These are phyloP conservation scores for Solanum boliviense DNA, from an alignment of 257 asterid genomes.

Conservation along the genomic window DNA sequence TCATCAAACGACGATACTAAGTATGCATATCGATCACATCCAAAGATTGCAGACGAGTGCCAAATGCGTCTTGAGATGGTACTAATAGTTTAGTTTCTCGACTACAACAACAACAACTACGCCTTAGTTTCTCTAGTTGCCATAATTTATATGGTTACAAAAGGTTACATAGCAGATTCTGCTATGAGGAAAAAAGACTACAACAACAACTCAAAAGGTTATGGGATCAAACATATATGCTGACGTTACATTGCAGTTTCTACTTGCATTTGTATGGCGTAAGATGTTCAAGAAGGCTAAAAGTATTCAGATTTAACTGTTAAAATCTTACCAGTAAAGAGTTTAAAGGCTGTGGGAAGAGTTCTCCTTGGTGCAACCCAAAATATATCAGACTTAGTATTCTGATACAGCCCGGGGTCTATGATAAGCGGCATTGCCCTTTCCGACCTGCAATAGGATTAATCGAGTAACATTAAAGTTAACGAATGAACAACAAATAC, in stretches of 20 bases:
- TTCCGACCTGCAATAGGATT: slow-evolving; percentile 27
- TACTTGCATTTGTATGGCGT: not conserved
- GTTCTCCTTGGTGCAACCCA: slow-evolving; percentile 47
- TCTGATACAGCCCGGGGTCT: slow-evolving; percentile 74
- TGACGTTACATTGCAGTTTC: not conserved
- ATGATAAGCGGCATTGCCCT: slow-evolving; percentile 76
- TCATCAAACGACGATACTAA: not conserved
- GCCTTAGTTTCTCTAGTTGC: not conserved
- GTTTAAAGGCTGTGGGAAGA: slow-evolving; percentile 54
- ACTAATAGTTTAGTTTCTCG: not conserved
- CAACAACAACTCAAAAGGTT: not conserved
- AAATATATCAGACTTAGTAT: slow-evolving; percentile 52
- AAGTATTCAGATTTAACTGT: not conserved
- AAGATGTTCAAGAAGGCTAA: not conserved
- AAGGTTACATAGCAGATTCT: not conserved
- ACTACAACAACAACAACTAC: not conserved
- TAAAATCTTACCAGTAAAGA: slow-evolving; percentile 16
- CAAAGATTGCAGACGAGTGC: not conserved
- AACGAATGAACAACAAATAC: not conserved
- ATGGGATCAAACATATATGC: not conserved
- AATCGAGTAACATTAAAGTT: not conserved
- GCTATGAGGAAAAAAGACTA: not conserved
- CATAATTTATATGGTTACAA: not conserved
- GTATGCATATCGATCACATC: not conserved
- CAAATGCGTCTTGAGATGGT: not conserved